Evolutionary conservation across 306 rosid genomes (phyloP), one percentile per base, ranked within the genome.

Genomic region (Styphnolobium japonicum): DNA sequence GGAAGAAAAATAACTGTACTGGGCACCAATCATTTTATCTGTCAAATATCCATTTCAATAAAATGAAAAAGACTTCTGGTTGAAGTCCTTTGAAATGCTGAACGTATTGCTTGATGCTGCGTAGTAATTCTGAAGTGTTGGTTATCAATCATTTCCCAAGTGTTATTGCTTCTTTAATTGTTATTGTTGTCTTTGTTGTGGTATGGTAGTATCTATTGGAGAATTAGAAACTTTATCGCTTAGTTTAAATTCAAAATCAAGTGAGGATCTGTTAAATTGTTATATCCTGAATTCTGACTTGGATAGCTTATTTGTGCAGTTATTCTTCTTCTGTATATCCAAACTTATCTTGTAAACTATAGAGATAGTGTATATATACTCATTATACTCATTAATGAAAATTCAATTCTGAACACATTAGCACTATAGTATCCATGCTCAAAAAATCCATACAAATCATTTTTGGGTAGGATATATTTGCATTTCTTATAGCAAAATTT

Each of bases 41-140:
- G 18, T 56, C n/a, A 55, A 4, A 18, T 67, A 67, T 48, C 34
- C 4, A 18, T 56, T 69, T 68, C 49, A 56, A 46, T 16, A 55
- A 12, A 25, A 78, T 19, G 58, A 25, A 33, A 55, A 67, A 22
- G 31, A 64, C 10, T 29, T 63, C 49, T 36, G 19, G 58, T 25
- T 27, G 39, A 36, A 71, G 29, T 71, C 74, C 79, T 18, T 49
- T 63, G 53, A 51, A 51, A 34, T 62, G 79, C 49, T 37, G 71
- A 14, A 21, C 60, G 67, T 71, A 18, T 46, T 58, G 67, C 48
- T 71, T 19, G 52, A 7, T 6, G 33, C 21, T 16, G 48, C 37
- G 27, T 27, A 67, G 25, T 29, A 60, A 43, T 37, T 25, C 22
- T 15, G 7, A 63, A 39, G 43, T 64, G 51, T 25, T 21, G 10